Base-by-base conservation (phyloP, 2,329 filamentous ascomycete species). In the Phaeosphaeria sp. region DNA sequence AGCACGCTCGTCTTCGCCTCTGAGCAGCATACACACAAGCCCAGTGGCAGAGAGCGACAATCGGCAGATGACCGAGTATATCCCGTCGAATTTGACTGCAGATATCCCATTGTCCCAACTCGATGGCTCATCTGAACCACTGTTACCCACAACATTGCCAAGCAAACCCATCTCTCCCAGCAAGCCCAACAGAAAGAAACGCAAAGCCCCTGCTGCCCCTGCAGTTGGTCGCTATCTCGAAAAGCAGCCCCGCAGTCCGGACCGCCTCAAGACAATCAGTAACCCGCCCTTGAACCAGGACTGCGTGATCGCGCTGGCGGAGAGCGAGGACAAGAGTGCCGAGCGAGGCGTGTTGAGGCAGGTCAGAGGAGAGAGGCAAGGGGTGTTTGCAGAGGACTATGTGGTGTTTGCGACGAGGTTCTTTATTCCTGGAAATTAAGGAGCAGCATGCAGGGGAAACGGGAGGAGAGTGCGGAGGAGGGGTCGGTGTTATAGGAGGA, bases 351-450 rank as follows among this genome's bases (percentile, higher is more conserved):
- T 73, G 44, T 58, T 79, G 52, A 73, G 80, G 51, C 77, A 81
- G 60, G 66, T 80, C 1, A 69, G 67, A 44, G 72, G 76, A 46
- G 77, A 77, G 58, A 68, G 77, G 53, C 64, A 69, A 22, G 80
- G 79, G 6, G 58, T 70, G 21, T 82, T 81, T 57, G 64, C 63
- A 22, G 80, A 81, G 64, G 72, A 78, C 3, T 71, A 72, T 23
- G 68, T 82, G 33, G 68, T 81, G 11, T 72, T 78, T 21, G 80
- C 78, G 1, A 73, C 80, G 58, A 71, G 80, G 43, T 81, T 80
- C 61, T 71, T 80, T 27, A 71, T 81, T 23, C 51, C 62, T 20
- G 66, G 58, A 2, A 46, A 52, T 13, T 55, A 44, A 15, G 4
- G 7, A 15, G n/a, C 2, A 3, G n/a, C 7, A 9, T 15, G 9